Base-by-base conservation (phyloP, 177 flowering plant genomes). In the Tripterygium wilfordii region DNA sequence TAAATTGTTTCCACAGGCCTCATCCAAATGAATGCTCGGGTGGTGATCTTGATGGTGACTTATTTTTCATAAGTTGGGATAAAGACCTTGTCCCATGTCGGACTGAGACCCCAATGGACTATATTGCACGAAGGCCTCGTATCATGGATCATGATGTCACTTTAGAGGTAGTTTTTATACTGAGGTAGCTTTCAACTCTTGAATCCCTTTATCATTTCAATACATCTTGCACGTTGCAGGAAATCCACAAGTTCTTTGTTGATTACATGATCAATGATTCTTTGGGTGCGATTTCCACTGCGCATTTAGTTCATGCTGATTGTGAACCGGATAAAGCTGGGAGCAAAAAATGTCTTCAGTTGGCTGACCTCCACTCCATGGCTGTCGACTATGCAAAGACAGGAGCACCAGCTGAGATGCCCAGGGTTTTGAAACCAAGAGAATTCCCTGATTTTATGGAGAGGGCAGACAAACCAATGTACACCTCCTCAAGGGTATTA, bases 11-110 rank as follows among this genome's bases (percentile, higher is more conserved):
- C 28, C 35, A 24, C 79, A 94, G 96, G 88, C 99, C 97, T 41
- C 97, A 89, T 73, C 92, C 97, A 27, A 94, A 79, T 72, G 99
- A 94, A 72, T 87, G 96, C 67, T 94, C 99, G 30, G 99, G 97
- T 51, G 96, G 99, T 49, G 99, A 94, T 71, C 90, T 94, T 36
- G 99, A 92, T 62, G 97, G 99, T 42, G 97, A 92, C 61, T 56
- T 68, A 23, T 89, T 61, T 48, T 94, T 89, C 48, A 65, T 85
- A 23, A 75, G 88, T 70, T 89, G 96, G 97, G 95, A 89, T 15
- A 49, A 70, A 36, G 76, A 64, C 64, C 84, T 94, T 26, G 69
- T 87, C 56, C 99, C 96, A 5, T 35, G 54, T 7, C 51, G 60
- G 27, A 75, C 74, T 16, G 86, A 72, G 56, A 12, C 68, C 10